A percentile compares a stretch with the other conserved stretches of the same genome.
Evolutionary conservation across 345 rosid genomes (phyloP).

Genomic region (Moringa oleifera): DNA sequence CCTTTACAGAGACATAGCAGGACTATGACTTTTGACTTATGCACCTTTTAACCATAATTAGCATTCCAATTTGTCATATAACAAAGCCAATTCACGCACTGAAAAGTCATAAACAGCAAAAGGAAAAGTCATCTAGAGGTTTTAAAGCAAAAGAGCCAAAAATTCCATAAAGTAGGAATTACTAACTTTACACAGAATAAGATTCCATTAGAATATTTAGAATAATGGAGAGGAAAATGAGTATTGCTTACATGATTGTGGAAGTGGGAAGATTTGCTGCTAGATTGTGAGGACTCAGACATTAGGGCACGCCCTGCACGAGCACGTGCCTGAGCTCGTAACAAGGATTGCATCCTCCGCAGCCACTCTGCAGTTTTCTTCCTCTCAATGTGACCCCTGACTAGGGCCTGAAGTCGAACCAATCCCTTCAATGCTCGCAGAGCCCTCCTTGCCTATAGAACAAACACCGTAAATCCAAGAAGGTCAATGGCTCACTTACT

Average conservation of each 20-base stretch:
- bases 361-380: conserved; percentile 54
- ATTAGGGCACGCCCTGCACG: conserved; percentile 50
- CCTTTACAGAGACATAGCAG: too few relatives aligned
- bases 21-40: too few relatives aligned
- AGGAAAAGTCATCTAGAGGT: not conserved
- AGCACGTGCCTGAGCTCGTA: conserved; percentile 73
- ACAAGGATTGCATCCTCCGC: conserved; percentile 65
- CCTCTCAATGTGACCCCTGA: conserved; percentile 88
- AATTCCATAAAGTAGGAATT: conserved; percentile 2
- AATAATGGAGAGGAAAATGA: conserved; percentile 13
- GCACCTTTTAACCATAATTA: too few relatives aligned
- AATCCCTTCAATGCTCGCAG: conserved; percentile 88
- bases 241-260: conserved; percentile 50
- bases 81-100: not conserved
- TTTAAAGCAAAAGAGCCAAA: conserved; percentile 8
- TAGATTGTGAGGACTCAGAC: conserved; percentile 57
- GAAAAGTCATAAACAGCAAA: not conserved
- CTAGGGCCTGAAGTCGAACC: conserved; percentile 92
- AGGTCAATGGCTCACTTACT: not conserved
- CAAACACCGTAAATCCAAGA: not conserved
- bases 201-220: conserved; percentile 1
- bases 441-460: conserved; percentile 70
- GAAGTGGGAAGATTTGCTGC: conserved; percentile 60
- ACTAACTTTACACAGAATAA: too few relatives aligned
- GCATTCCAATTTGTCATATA: too few relatives aligned